Percentiles rank a stretch among this genome's conserved stretches.
Conservation (phyloP, 176 grass and related monocot species). For the Alloteropsis semialata region DNA sequence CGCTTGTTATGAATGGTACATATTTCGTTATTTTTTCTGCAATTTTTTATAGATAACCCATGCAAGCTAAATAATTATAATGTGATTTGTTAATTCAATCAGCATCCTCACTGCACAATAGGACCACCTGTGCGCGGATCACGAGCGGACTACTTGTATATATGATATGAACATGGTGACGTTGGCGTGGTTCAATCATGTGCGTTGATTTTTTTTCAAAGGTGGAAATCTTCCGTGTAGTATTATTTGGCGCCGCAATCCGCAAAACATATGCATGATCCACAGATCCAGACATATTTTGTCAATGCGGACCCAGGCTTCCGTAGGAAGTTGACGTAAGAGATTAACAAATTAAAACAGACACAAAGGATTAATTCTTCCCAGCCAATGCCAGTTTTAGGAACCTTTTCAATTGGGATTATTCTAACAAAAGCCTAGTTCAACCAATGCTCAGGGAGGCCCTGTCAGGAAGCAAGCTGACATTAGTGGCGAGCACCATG, state of each 20-base stretch:
- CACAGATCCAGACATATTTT: no score
- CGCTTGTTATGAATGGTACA: no score
- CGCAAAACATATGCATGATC: no score
- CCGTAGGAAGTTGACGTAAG: slow-evolving; percentile 32
- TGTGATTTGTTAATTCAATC: no score
- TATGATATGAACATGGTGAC: no score
- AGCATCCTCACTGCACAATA: not conserved
- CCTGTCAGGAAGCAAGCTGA: slow-evolving; percentile 12
- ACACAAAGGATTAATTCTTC: not conserved
- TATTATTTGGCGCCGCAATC: no score
- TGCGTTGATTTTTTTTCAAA: no score
- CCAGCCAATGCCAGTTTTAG: slow-evolving; percentile 16
- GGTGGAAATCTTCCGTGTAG: no score
- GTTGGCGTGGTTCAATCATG: no score
- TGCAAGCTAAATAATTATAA: no score
- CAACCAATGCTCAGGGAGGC: not conserved
- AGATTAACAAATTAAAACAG: slow-evolving; percentile 26
- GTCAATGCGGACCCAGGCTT: not conserved
- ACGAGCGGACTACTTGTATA: not conserved
- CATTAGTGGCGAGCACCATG: slow-evolving; percentile 21
- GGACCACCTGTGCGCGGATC: not conserved
- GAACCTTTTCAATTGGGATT: not conserved
- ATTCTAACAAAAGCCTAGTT: slow-evolving; percentile 5
- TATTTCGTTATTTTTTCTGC: no score
- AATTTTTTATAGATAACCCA: no score